Percentiles rank a stretch among this genome's conserved stretches.
Conservation (phyloP, 805 yeast genomes). For the Candida glaebosa region DNA sequence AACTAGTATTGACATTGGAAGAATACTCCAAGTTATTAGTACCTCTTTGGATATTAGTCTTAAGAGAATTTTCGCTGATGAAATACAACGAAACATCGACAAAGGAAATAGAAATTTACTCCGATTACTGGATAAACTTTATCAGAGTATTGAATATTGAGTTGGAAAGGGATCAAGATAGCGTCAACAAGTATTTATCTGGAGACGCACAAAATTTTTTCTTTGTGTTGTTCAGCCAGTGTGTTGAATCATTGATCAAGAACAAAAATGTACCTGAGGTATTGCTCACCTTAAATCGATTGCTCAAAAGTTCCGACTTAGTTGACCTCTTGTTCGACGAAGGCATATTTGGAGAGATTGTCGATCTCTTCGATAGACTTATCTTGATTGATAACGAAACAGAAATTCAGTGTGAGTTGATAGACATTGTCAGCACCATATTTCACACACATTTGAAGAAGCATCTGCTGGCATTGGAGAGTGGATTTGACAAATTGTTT, state of each 20-base stretch:
- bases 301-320: conserved; percentile 56
- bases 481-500: conserved; percentile 72
- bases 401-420: conserved; percentile 54
- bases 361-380: conserved; percentile 73
- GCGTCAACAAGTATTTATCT: conserved; percentile 46
- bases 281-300: conserved; percentile 42
- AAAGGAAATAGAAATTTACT: conserved; percentile 47
- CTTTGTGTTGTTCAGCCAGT: conserved; percentile 78
- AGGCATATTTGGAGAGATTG: conserved; percentile 66
- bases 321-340: conserved; percentile 61
- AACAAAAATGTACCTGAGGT: conserved; percentile 48
- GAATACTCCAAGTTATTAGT: conserved; percentile 59
- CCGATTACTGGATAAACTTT: conserved; percentile 70
- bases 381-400: conserved; percentile 59
- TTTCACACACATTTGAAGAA: conserved; percentile 22
- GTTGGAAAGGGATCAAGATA: conserved; percentile 46
- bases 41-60: conserved; percentile 74
- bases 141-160: conserved; percentile 71
- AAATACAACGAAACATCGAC: conserved; percentile 47
- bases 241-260: conserved; percentile 66
- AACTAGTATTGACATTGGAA: conserved; percentile 46
- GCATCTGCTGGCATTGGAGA: conserved; percentile 44
- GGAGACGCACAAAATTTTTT: conserved; percentile 60
- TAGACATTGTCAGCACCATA: conserved; percentile 28
- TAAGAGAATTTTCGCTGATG: conserved; percentile 70